These are phyloP conservation scores for Boletus rex-veris DNA, from an alignment of 768 basidiomycete species.

Conservation along the genomic window DNA sequence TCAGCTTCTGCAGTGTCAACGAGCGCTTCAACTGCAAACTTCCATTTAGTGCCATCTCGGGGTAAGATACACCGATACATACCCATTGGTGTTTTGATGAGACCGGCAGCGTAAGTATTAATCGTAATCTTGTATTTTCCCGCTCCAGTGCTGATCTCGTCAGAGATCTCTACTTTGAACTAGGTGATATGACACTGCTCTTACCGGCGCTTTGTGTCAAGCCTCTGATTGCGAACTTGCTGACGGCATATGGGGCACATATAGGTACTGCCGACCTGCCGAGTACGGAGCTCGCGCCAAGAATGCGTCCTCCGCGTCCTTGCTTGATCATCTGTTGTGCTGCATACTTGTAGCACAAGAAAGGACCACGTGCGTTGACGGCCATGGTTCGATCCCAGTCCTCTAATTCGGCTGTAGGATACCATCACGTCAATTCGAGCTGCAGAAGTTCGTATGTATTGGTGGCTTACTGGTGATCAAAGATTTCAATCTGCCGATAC, in stretches of 20 bases:
- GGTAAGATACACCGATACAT: slow-evolving; percentile 6
- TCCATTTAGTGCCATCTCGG: neutral
- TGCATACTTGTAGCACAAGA: slow-evolving; percentile 61
- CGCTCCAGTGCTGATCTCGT: slow-evolving; percentile 23
- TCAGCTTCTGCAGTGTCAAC: neutral
- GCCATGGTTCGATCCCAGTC: slow-evolving; percentile 39
- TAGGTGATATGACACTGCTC: neutral
- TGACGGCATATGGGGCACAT: slow-evolving; percentile 23
- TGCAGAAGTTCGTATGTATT: too few relatives aligned
- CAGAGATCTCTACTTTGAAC: neutral
- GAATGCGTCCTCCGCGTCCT: slow-evolving; percentile 50
- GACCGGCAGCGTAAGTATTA: slow-evolving; percentile 39
- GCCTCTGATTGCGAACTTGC: slow-evolving; percentile 39
- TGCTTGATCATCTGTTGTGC: slow-evolving; percentile 56
- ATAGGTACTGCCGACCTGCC: neutral
- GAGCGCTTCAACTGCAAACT: neutral
- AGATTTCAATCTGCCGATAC: neutral
- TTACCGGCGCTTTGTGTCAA: slow-evolving; percentile 37
- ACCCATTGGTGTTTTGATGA: slow-evolving; percentile 33
- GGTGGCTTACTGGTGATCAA: neutral
- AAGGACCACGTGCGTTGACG: slow-evolving; percentile 53
- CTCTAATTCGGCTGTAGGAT: neutral
- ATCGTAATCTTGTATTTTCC: slow-evolving; percentile 35
- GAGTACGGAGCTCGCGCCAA: slow-evolving; percentile 32
- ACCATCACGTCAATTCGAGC: neutral